Evolutionary conservation across 2,329 filamentous ascomycete genomes (phyloP), one percentile per base, ranked within the genome.

Genomic region (Aspergillus pseudotamarii): DNA sequence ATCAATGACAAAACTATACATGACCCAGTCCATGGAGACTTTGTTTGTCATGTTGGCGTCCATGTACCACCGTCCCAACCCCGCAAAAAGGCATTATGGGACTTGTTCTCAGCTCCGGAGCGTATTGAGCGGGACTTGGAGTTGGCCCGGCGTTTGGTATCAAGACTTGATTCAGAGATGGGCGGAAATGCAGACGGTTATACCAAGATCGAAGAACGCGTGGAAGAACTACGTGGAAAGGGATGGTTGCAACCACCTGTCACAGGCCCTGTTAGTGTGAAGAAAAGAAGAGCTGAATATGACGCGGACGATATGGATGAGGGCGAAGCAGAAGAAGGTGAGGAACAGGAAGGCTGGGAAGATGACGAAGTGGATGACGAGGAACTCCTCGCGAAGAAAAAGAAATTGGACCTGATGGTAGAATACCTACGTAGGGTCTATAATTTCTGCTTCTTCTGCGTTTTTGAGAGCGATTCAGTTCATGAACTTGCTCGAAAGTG

Each of bases 361-460:
- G 88, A 86, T 21, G 86, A 84, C 32, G 94, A 97, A 66, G 85
- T 89, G 38, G 94, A 99, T 70, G 93, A 96, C 72, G 93, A 97
- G 73, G 93, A 97, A 46, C 83, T 97, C 45, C 78, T 97, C 60
- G 86, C 89, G 46, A 95, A 96, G 84, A 98, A 98, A 86, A 98
- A 99, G 84, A 94, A 95, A 73, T 87, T 99, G 57, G 95, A 99
- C 79, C 84, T 99, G 41, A 85, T 97, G 77, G 95, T 98, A 59
- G 95, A 99, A 80, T 99, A 99, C 76, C 85, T 99, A 64, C 93
- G 95, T 58, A 90, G 95, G 19, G 95, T 99, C 58, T 96, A 96
- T 85, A 97, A 95, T 80, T 98, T 99, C 81, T 99, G 95, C 82
- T 97, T 99, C 84, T 99, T 98, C 83, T 99, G 95, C 77, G 96